Conservation (phyloP, 139 green algal genomes). For the Chlamydomonas eustigma region DNA sequence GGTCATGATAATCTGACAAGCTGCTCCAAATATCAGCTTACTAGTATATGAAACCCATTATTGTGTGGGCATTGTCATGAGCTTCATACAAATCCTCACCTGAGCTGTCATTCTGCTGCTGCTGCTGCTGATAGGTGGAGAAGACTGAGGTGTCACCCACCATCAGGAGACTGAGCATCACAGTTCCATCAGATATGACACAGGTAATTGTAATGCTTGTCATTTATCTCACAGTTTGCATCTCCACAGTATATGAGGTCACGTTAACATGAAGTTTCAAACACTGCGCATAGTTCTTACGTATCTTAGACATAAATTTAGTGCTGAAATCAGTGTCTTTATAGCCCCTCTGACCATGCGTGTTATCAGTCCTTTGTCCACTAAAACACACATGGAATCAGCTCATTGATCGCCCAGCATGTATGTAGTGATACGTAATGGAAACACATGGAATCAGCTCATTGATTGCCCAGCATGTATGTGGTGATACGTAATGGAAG, state of each 20-base stretch:
- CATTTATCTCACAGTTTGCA: background rate
- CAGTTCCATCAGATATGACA: background rate
- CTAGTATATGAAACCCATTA: no score
- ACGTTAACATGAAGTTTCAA: background rate
- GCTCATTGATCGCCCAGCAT: background rate
- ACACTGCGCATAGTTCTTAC: background rate
- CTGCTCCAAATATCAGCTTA: no score
- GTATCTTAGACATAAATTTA: background rate
- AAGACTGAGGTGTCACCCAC: background rate
- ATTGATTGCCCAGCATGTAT: no score
- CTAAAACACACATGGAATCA: background rate
- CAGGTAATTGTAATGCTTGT: background rate
- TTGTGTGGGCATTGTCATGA: no score
- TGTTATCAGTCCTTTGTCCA: no score
- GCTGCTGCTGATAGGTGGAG: background rate
- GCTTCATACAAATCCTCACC: no score
- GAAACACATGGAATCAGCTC: background rate
- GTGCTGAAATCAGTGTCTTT: no score
- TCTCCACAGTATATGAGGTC: background rate
- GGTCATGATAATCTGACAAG: no score
- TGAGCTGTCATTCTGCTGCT: no score
- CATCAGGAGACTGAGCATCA: background rate
- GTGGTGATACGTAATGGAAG: background rate
- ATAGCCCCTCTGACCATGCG: no score
- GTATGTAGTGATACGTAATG: background rate